These are phyloP conservation scores for Rickenella mellea DNA, from an alignment of 768 basidiomycete genomes.

Conservation along the genomic window DNA sequence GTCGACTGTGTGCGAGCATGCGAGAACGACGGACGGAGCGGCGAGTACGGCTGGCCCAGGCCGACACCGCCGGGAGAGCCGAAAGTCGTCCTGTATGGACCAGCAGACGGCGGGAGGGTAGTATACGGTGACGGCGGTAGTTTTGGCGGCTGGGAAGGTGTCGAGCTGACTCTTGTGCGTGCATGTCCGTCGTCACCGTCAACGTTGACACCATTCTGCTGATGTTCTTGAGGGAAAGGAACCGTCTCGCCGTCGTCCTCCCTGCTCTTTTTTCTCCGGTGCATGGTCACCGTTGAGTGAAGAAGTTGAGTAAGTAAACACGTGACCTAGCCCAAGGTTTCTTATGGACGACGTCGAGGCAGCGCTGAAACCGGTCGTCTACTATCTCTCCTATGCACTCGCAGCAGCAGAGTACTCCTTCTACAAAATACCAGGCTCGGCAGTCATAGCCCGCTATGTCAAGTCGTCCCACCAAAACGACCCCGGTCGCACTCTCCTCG, in stretches of 20 bases:
- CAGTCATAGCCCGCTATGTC: slow-evolving; percentile 83
- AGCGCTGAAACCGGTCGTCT: slow-evolving; percentile 50
- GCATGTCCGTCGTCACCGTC: slow-evolving; percentile 8
- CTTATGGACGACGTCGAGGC: too few species aligned
- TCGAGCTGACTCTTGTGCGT: slow-evolving; percentile 15
- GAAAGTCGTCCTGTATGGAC: slow-evolving; percentile 19
- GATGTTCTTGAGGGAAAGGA: slow-evolving; percentile 4
- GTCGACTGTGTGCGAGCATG: slow-evolving; percentile 5
- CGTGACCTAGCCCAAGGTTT: too few species aligned
- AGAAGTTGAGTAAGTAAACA: too few species aligned
- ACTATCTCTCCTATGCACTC: slow-evolving; percentile 54
- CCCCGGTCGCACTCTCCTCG: slow-evolving; percentile 84
- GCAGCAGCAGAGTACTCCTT: slow-evolving; percentile 56
- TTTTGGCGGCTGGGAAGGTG: slow-evolving; percentile 11
- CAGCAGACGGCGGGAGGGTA: slow-evolving; percentile 15
- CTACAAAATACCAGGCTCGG: slow-evolving; percentile 70
- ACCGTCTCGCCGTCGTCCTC: slow-evolving; percentile 27
- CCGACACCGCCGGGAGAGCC: slow-evolving; percentile 5
- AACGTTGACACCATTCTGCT: slow-evolving; percentile 3
- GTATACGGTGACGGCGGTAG: slow-evolving; percentile 12
- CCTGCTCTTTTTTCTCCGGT: slow-evolving; percentile 37
- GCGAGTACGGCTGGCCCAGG: slow-evolving; percentile 7
- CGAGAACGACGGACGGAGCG: slow-evolving; percentile 8
- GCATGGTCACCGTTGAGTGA: slow-evolving; percentile 20
- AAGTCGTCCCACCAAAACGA: slow-evolving; percentile 94